Conservation (phyloP, 2,329 filamentous ascomycete genomes). For the Colletotrichum sp. region DNA sequence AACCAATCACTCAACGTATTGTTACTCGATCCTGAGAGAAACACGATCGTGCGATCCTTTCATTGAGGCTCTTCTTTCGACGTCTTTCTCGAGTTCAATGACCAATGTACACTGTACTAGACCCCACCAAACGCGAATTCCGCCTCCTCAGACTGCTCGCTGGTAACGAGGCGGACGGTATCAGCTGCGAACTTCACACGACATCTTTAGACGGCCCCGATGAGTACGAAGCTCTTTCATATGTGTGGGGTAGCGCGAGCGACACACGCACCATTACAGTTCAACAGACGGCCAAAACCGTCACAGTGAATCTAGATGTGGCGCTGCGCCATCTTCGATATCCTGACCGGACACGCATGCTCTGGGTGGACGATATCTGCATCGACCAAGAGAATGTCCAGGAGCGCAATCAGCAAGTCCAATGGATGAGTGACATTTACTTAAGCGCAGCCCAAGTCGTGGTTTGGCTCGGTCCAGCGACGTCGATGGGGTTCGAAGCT, state of each 20-base stretch:
- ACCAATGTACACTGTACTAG: not conserved
- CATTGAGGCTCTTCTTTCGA: not conserved
- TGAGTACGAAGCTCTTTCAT: not conserved
- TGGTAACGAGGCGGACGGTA: not conserved
- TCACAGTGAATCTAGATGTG: not conserved
- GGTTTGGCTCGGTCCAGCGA: not conserved
- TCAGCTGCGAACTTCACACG: not conserved
- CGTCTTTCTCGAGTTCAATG: not conserved
- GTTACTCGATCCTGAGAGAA: accelerated
- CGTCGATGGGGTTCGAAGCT: not conserved
- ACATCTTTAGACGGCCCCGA: not conserved
- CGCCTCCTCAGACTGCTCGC: not conserved
- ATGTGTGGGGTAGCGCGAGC: not conserved
- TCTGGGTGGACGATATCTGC: not conserved
- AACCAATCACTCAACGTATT: accelerated
- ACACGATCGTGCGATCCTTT: accelerated
- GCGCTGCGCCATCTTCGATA: not conserved
- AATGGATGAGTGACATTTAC: not conserved
- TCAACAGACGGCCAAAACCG: not conserved
- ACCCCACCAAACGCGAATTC: not conserved
- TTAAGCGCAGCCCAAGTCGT: not conserved
- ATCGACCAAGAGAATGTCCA: not conserved
- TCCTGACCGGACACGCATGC: not conserved
- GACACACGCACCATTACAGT: not conserved
- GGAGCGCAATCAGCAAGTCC: not conserved